A percentile compares a stretch with the other conserved stretches of the same genome.
These are phyloP conservation scores for Xylaria cubensis DNA, from an alignment of 495 filamentous ascomycete genomes.

Conservation along the genomic window DNA sequence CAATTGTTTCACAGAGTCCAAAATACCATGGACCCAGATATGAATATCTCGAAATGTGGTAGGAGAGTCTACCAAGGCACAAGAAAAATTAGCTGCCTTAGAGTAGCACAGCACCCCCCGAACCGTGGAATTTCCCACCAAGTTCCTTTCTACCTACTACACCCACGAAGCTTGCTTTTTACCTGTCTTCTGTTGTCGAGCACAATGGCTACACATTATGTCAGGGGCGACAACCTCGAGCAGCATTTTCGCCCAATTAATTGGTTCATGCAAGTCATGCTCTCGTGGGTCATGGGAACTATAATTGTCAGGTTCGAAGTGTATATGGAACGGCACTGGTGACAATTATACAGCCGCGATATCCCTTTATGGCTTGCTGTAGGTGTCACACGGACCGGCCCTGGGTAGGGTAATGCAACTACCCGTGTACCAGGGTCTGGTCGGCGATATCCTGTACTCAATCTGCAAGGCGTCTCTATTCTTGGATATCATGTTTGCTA, in stretches of 20 bases:
- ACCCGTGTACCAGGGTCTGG: too few species aligned
- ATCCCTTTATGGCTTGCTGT: too few species aligned
- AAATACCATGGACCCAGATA: neutral
- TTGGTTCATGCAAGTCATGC: neutral
- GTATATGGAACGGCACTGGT: neutral
- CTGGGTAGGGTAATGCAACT: too few species aligned
- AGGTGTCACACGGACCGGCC: too few species aligned
- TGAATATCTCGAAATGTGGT: neutral
- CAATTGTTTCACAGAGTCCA: neutral
- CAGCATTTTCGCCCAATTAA: neutral
- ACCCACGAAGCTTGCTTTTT: neutral
- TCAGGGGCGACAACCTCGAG: neutral
- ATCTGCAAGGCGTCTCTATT: too few species aligned
- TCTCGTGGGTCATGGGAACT: neutral
- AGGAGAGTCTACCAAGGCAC: neutral
- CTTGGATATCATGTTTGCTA: too few species aligned
- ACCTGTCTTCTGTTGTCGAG: neutral
- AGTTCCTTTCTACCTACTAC: neutral
- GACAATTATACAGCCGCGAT: neutral
- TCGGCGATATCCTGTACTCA: too few species aligned
- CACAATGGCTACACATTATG: neutral
- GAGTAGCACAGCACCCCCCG: neutral
- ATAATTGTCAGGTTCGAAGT: neutral
- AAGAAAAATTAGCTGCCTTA: neutral
- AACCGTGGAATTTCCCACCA: neutral